Conservation (phyloP, 2,329 filamentous ascomycete genomes). For the Talaromyces sp. region DNA sequence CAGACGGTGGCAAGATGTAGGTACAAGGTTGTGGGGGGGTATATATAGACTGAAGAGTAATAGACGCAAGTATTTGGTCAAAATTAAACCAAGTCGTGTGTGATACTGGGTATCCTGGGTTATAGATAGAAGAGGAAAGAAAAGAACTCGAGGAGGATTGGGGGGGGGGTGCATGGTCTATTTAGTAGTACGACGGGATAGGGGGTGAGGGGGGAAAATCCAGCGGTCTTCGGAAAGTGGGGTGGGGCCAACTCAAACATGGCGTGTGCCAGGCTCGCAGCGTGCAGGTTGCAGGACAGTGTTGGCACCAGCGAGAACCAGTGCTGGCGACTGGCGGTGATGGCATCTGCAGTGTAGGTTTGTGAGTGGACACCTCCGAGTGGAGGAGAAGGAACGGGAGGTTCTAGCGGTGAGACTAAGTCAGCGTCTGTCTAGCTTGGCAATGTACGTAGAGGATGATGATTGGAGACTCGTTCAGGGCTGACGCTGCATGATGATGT, state of each 20-base stretch:
- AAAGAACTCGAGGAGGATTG: slow-evolving; percentile 10
- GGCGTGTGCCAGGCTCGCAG: slow-evolving; percentile 26
- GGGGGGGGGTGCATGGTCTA: slow-evolving; percentile 25
- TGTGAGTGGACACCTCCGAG: slow-evolving; percentile 18
- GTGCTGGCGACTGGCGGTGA: slow-evolving; percentile 23
- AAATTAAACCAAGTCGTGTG: slow-evolving; percentile 7
- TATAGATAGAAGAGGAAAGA: slow-evolving; percentile 17
- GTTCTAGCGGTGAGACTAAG: slow-evolving; percentile 29
- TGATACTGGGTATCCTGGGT: slow-evolving; percentile 19
- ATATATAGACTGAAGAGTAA: slow-evolving; percentile 10
- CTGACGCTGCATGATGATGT: slow-evolving; percentile 29
- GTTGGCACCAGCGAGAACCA: slow-evolving; percentile 27
- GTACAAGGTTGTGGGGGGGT: neutral
- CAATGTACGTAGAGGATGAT: slow-evolving; percentile 10
- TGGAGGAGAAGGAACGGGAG: slow-evolving; percentile 16
- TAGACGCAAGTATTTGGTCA: slow-evolving; percentile 25
- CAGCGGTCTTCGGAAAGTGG: slow-evolving; percentile 11
- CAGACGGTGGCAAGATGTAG: slow-evolving; percentile 4
- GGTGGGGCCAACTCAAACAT: slow-evolving; percentile 21
- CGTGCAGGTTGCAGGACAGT: slow-evolving; percentile 25
- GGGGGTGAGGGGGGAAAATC: slow-evolving; percentile 12
- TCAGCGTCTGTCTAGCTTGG: slow-evolving; percentile 21
- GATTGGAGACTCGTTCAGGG: slow-evolving; percentile 22
- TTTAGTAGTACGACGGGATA: slow-evolving; percentile 19
- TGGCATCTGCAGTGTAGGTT: slow-evolving; percentile 20